These are phyloP conservation scores for Hygrophorus russula DNA, from an alignment of 768 basidiomycete genomes.

Conservation along the genomic window DNA sequence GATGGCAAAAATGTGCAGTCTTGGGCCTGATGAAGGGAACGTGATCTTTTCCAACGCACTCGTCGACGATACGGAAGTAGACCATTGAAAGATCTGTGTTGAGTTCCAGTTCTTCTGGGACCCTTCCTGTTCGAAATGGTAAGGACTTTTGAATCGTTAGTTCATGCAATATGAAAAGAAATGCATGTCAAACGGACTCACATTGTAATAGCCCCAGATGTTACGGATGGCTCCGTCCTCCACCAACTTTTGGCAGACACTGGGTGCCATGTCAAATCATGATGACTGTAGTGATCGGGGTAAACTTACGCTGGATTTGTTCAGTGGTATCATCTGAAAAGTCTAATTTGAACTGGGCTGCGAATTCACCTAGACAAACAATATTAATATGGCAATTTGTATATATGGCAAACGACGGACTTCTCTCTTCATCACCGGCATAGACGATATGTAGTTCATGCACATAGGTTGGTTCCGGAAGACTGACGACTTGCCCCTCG, in stretches of 20 bases:
- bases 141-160: constrained; percentile 22
- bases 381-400: not conserved
- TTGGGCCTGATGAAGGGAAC: constrained; percentile 23
- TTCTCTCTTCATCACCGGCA: constrained; percentile 26
- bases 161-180: no score
- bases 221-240: constrained; percentile 24
- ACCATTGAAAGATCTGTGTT: constrained; percentile 33
- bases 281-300: no score
- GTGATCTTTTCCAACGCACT: constrained; percentile 29
- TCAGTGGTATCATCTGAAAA: constrained; percentile 26
- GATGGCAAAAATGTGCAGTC: constrained; percentile 36
- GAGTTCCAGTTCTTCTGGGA: constrained; percentile 28
- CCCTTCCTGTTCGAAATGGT: constrained; percentile 27
- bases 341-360: constrained; percentile 23
- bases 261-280: constrained; percentile 9
- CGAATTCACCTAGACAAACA: constrained; percentile 15
- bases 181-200: constrained; percentile 12
- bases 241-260: constrained; percentile 37
- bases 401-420: constrained; percentile 13
- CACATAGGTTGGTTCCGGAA: constrained; percentile 20
- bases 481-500: constrained; percentile 26
- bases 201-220: constrained; percentile 32
- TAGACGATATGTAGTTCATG: constrained; percentile 42
- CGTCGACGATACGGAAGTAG: constrained; percentile 30
- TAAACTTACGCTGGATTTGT: constrained; percentile 21